phyloP scores from a whole-genome alignment of 2,329 filamentous ascomycete species.

The Peltaster fructicola region DNA sequence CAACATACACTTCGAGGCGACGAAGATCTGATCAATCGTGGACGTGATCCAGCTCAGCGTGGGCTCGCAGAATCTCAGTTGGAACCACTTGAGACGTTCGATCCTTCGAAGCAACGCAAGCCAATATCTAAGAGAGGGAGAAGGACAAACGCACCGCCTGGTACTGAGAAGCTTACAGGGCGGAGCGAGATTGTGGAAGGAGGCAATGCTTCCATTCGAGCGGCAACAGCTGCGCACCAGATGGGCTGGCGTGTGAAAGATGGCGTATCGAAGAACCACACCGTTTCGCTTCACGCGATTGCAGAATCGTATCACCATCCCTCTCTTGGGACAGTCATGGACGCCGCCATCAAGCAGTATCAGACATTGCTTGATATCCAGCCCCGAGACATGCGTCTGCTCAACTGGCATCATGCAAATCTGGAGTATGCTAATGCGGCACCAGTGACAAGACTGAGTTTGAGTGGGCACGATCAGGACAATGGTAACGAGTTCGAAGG shows the following conservation, averaged over 20 bases:
- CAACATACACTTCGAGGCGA: conserved; percentile 66
- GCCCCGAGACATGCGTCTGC: conserved; percentile 69
- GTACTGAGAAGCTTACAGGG: conserved; percentile 47
- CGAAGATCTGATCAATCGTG: conserved; percentile 61
- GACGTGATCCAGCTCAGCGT: conserved; percentile 47
- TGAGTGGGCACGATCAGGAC: conserved; percentile 91
- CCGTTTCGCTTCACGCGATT: conserved; percentile 46
- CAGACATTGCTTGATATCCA: conserved; percentile 65
- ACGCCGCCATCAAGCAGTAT: conserved; percentile 81
- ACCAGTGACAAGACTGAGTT: conserved; percentile 69
- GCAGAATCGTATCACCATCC: conserved; percentile 44
- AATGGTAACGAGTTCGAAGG: conserved; percentile 96
- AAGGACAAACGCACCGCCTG: conserved; percentile 30
- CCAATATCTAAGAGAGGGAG: conserved; percentile 14
- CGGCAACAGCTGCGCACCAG: conserved; percentile 55
- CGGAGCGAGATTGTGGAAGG: conserved; percentile 55
- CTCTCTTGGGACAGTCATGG: conserved; percentile 77
- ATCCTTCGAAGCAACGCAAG: conserved; percentile 14
- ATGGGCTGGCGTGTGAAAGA: conserved; percentile 70
- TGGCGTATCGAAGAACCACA: conserved; percentile 38
- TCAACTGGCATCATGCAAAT: conserved; percentile 98
- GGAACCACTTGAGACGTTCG: conserved; percentile 14
- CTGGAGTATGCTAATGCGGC: conserved; percentile 93
- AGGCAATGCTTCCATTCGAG: conserved; percentile 50
- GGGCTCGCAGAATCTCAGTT: conserved; percentile 15